Evolutionary conservation across 2,329 filamentous ascomycete species (phyloP).

Genomic region (Cladosporium austrohemisphaericum): DNA sequence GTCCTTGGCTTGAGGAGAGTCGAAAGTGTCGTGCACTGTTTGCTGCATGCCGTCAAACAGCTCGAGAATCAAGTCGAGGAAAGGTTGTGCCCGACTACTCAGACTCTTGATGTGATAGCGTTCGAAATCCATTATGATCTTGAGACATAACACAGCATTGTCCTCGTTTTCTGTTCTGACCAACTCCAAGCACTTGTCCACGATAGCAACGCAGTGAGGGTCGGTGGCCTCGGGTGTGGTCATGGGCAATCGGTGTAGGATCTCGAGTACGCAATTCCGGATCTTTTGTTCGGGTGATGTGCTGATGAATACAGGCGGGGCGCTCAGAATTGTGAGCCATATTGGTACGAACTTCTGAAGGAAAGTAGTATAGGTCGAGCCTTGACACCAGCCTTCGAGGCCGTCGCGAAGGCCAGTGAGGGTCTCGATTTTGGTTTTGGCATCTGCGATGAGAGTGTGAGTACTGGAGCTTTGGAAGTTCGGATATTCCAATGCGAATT

Average conservation of each 20-base stretch:
- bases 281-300: slow-evolving; percentile 90
- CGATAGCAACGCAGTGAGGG: slow-evolving; percentile 80
- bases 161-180: slow-evolving; percentile 95
- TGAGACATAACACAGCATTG: slow-evolving; percentile 96
- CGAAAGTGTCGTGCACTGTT: slow-evolving; percentile 92
- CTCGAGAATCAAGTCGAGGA: slow-evolving; percentile 87
- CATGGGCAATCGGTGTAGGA: slow-evolving; percentile 80
- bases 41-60: slow-evolving; percentile 94
- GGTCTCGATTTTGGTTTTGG: slow-evolving; percentile 74
- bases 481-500: not conserved
- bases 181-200: slow-evolving; percentile 83
- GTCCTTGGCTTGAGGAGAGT: slow-evolving; percentile 70
- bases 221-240: slow-evolving; percentile 67
- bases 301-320: slow-evolving; percentile 85
- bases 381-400: slow-evolving; percentile 81
- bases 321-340: slow-evolving; percentile 79
- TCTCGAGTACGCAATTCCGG: slow-evolving; percentile 89
- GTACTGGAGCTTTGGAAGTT: not conserved
- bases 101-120: slow-evolving; percentile 85
- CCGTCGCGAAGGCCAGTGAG: slow-evolving; percentile 85
- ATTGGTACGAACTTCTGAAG: slow-evolving; percentile 84
- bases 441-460: slow-evolving; percentile 53
- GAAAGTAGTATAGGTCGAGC: slow-evolving; percentile 73
- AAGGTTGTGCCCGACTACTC: slow-evolving; percentile 76
- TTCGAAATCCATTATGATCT: slow-evolving; percentile 95